Base-by-base conservation (phyloP, 164 flowering plant species). In the Litsea cubeba region DNA sequence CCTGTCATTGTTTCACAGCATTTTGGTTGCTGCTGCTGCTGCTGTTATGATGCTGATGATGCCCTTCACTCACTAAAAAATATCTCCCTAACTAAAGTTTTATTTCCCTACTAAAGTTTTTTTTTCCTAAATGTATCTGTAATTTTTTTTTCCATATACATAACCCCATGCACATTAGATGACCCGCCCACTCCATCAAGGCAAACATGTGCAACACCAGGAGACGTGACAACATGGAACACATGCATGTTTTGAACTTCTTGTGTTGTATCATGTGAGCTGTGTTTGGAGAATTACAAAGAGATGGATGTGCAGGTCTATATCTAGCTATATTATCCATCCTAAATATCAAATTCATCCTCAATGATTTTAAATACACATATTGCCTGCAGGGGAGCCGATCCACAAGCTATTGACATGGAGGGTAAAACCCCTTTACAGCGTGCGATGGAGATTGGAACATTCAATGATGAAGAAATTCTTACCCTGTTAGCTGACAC, bases 321-420 rank as follows among this genome's bases (percentile, higher is more conserved):
- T 54, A 18, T 54, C n/a, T 54, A 5, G 25, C 25, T 10, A 17
- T 63, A 18, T 2, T 17, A 66, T 66, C 69, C 46, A 14, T 23
- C 17, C 22, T 1, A 28, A 17, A 66, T 66, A 28, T 25, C n/a
- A 66, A 30, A 30, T 51, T 25, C 5, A 11, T 65, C 62, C 64
- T 60, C 50, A 71, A 25, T 71, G 46, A 54, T 30, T 30, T 30
- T 17, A 17, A 50, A 58, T 14, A 66, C 32, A 23, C 46, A 23
- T 68, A 8, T 66, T 60, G 35, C 54, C 63, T 79, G 80, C 92
- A 92, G 95, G 85, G 95, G 97, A 51, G 94, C 96, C 2, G 78
- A 90, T 76, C 78, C 87, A 49, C 81, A 75, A n/a, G 87, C 85
- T 57, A 70, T 78, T n/a, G 90, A 90, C 70, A 71, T 20, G 40